phyloP scores from a whole-genome alignment of 768 basidiomycete species.

The Phanerochaete carnosa region DNA sequence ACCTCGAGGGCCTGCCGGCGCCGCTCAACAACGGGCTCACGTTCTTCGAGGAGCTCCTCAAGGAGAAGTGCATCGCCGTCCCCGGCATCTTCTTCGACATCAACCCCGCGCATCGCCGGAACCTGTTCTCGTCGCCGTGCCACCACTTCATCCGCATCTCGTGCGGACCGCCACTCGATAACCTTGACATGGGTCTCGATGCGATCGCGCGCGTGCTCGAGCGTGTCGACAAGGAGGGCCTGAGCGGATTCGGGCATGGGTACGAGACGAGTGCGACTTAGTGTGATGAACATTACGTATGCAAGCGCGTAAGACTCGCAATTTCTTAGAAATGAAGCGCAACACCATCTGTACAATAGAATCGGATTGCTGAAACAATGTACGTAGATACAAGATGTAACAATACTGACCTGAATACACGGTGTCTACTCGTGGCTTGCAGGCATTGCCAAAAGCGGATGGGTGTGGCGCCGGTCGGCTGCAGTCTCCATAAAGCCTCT shows the following conservation, averaged over 20 bases:
- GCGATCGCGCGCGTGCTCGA: slow-evolving; percentile 78
- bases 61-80: slow-evolving; percentile 86
- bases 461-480: not conserved
- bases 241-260: slow-evolving; percentile 62
- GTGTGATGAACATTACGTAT: not conserved
- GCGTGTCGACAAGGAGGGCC: slow-evolving; percentile 61
- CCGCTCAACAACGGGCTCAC: slow-evolving; percentile 91
- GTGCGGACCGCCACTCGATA: slow-evolving; percentile 81
- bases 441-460: not conserved
- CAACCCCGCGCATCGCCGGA: slow-evolving; percentile 78
- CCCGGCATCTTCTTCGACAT: slow-evolving; percentile 90
- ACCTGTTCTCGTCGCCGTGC: slow-evolving; percentile 87
- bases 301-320: not conserved
- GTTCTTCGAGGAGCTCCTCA: slow-evolving; percentile 92
- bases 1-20: slow-evolving; percentile 70
- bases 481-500: not conserved
- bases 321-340: not conserved
- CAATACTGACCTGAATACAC: not conserved
- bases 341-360: not conserved
- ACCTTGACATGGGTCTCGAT: slow-evolving; percentile 83
- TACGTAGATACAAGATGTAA: not conserved
- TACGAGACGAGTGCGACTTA: slow-evolving; percentile 47
- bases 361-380: not conserved
- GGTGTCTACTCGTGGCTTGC: not conserved
- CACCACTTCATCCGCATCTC: slow-evolving; percentile 86